phyloP scores from a whole-genome alignment of 306 rosid species.

The Pyrus pyrifolia region DNA sequence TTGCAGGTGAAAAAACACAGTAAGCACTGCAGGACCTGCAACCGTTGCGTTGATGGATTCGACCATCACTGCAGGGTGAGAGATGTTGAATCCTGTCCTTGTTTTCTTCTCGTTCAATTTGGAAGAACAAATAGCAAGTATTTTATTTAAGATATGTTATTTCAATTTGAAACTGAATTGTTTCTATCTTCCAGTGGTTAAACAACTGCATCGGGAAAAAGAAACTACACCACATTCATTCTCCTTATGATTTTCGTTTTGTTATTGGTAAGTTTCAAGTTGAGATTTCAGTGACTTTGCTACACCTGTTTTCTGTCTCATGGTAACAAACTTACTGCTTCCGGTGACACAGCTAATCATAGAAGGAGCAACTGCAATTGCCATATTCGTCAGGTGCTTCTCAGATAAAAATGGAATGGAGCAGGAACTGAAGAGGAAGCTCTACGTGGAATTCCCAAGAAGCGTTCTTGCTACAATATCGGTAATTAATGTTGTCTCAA shows the following conservation, averaged over 20 bases:
- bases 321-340: neutral
- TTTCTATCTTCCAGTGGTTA: constrained; percentile 59
- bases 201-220: constrained; percentile 92
- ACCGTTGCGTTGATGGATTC: constrained; percentile 91
- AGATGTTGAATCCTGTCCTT: neutral
- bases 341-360: constrained; percentile 46
- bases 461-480: constrained; percentile 68
- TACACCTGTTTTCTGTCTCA: neutral
- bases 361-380: constrained; percentile 83
- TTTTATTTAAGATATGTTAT: too few relatives aligned
- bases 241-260: constrained; percentile 72
- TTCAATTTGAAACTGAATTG: neutral
- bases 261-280: constrained; percentile 51
- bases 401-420: constrained; percentile 63
- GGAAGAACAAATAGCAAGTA: neutral
- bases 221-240: constrained; percentile 86
- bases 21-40: constrained; percentile 93
- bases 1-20: constrained; percentile 72
- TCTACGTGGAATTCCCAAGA: constrained; percentile 63
- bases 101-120: neutral
- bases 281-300: constrained; percentile 1
- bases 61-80: constrained; percentile 97
- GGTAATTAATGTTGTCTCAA: constrained; percentile 13
- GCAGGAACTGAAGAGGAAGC: constrained; percentile 55
- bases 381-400: constrained; percentile 78